Percentiles rank a stretch among this genome's conserved stretches.
phyloP scores from a whole-genome alignment of 1,284 basidiomycete species.

The Bjerkandera adusta region DNA sequence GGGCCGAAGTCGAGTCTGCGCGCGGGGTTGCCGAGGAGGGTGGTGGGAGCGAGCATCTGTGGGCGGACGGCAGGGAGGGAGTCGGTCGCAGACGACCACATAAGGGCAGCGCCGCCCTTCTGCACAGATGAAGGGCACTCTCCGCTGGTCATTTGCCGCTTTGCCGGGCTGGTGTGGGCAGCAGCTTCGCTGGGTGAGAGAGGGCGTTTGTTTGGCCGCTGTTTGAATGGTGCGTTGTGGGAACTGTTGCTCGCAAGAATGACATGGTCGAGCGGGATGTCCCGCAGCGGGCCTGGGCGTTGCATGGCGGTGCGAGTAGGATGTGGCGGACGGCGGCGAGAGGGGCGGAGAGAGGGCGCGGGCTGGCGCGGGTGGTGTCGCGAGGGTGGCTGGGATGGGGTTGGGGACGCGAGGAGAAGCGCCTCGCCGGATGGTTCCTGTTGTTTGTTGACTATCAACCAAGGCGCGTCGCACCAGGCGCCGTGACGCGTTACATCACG shows the following conservation, averaged over 20 bases:
- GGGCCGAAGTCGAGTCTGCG: slow-evolving; percentile 4
- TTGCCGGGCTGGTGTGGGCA: slow-evolving; percentile 58
- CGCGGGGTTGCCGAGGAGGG: neutral
- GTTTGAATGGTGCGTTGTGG: slow-evolving; percentile 19
- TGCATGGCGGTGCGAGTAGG: slow-evolving; percentile 6
- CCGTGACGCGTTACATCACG: too few relatives aligned
- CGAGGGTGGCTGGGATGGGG: neutral
- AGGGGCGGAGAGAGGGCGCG: neutral
- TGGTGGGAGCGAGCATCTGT: neutral
- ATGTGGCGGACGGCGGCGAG: neutral
- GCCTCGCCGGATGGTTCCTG: too few relatives aligned
- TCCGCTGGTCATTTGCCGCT: slow-evolving; percentile 37
- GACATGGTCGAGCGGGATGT: slow-evolving; percentile 57
- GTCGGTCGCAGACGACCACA: neutral
- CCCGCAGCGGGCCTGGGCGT: slow-evolving; percentile 36
- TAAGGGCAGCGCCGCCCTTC: neutral
- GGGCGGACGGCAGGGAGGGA: neutral
- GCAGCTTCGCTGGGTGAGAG: slow-evolving; percentile 48
- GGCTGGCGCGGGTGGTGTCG: neutral
- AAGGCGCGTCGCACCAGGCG: too few relatives aligned
- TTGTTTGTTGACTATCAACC: too few relatives aligned
- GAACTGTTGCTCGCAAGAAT: slow-evolving; percentile 27
- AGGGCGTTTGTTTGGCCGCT: slow-evolving; percentile 46
- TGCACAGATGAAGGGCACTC: neutral
- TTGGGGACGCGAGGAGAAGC: too few relatives aligned